phyloP scores from a whole-genome alignment of 2,329 filamentous ascomycete species.

The Cryoendolithus antarcticus region DNA sequence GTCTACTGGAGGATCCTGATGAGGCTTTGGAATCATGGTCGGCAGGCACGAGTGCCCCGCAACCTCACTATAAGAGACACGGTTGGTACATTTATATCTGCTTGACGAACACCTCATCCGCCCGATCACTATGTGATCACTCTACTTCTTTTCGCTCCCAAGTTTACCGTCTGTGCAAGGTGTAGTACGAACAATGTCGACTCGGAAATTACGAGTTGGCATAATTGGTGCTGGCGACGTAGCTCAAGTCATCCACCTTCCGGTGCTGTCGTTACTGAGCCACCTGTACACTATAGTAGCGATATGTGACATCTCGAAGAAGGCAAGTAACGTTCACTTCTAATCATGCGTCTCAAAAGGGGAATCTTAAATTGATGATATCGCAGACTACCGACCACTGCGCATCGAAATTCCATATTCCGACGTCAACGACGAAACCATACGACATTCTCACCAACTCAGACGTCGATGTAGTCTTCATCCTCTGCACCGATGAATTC shows the following conservation, averaged over 20 bases:
- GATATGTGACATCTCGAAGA: constrained; percentile 41
- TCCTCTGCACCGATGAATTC: constrained; percentile 41
- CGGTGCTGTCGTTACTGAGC: constrained; percentile 33
- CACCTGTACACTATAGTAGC: constrained; percentile 35
- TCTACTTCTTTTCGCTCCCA: too few species aligned
- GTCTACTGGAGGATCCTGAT: too few species aligned
- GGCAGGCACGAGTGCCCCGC: too few species aligned
- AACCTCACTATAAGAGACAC: too few species aligned
- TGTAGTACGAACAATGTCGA: not conserved
- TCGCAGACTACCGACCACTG: constrained; percentile 24
- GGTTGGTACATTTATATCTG: too few species aligned
- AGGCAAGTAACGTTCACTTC: constrained; percentile 12
- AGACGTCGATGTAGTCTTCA: constrained; percentile 42
- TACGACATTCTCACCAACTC: constrained; percentile 31
- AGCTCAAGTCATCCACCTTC: constrained; percentile 38
- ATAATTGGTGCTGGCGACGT: constrained; percentile 37
- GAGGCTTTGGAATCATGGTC: too few species aligned
- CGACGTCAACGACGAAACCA: constrained; percentile 25
- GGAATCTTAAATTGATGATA: too few species aligned
- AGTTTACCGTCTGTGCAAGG: too few species aligned
- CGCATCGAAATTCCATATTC: constrained; percentile 23
- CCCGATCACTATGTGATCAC: too few species aligned
- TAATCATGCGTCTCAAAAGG: too few species aligned
- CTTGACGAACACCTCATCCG: too few species aligned
- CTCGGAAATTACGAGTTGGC: constrained; percentile 23